Base-by-base conservation (phyloP, 2,329 filamentous ascomycete species). In the Lachnellula arida region DNA sequence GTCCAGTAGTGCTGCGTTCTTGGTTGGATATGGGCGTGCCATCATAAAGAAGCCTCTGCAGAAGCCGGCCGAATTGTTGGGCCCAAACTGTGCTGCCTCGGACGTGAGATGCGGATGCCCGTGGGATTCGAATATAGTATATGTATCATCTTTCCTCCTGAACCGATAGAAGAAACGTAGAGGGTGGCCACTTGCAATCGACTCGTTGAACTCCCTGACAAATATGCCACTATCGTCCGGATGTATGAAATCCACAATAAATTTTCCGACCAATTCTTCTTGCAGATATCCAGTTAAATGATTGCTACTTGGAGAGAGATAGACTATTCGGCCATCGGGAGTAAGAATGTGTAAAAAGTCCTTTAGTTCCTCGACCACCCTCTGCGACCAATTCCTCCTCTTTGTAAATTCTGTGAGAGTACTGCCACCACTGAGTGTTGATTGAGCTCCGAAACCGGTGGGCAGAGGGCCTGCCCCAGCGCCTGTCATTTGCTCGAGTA, bases 1-100 rank as follows among this genome's bases (percentile, higher is more conserved):
- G 73, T 97, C 92, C 19, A 97, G 78, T 11, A 97, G 78, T 3
- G 82, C 83, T 1, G 91, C 87, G 68, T 93, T 96, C 73, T 89
- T 92, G 32, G 89, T 95, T 5, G 91, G 91, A 70, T 97, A 96
- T 1, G 89, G 89, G 19, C 92, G 82, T 8, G 90, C 86, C 85
- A 96, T 93, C 78, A 97, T 89, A 70, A 97, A 97, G 65, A 97
- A 90, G 39, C 92, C 92, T 65, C 90, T 85, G 70, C 91, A 97
- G 64, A 88, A 87, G 1, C 85, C 81, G 2, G 84, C 80, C 56
- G 84, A 78, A 61, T 86, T 86, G 62, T 81, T 79, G 1, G 82
- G 80, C 57, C 84, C 85, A 25, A 82, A 82, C 12, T 81, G 78
- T 59, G 82, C 82, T 58, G 80, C 80, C 61, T 89, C 85, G 19